Evolutionary conservation across 106 monocot genomes (phyloP).

Genomic region (Gastrodia elata): DNA sequence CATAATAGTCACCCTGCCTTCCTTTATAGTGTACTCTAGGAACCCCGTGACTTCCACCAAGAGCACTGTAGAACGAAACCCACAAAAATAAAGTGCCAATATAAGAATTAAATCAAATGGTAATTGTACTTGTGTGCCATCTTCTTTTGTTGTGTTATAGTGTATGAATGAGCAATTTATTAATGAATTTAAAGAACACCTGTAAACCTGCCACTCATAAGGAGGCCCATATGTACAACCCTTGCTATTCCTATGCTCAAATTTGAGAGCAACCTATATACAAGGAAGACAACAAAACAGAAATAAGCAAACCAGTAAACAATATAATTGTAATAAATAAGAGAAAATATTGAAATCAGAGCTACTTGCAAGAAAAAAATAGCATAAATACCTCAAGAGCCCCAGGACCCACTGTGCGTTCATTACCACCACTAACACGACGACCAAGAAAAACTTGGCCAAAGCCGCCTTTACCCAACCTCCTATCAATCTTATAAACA

Average conservation of each 20-base stretch:
- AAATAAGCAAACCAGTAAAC: not conserved
- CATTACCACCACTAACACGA: constrained; percentile 59
- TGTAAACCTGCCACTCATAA: constrained; percentile 91
- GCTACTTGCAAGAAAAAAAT: not conserved
- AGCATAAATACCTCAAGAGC: constrained; percentile 53
- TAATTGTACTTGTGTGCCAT: not conserved
- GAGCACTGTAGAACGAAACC: constrained; percentile 35
- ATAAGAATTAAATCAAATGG: not conserved
- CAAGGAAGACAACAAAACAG: not conserved
- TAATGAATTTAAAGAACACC: constrained; percentile 18
- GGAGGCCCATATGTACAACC: constrained; percentile 93
- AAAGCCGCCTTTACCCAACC: constrained; percentile 93
- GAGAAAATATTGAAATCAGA: not conserved
- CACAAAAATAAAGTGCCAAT: not conserved
- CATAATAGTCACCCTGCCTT: constrained; percentile 58
- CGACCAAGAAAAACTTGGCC: constrained; percentile 97
- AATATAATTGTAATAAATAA: not conserved
- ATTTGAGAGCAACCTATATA: constrained; percentile 66
- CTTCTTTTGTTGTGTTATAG: not conserved
- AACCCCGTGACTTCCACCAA: constrained; percentile 62
- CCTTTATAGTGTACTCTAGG: constrained; percentile 73
- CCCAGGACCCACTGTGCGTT: constrained; percentile 43
- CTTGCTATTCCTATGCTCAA: constrained; percentile 82
- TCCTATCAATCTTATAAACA: constrained; percentile 67
- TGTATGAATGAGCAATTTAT: not conserved